Evolutionary conservation across 352 stramenopile species (phyloP).

Genomic region (Peronospora tabacina): DNA sequence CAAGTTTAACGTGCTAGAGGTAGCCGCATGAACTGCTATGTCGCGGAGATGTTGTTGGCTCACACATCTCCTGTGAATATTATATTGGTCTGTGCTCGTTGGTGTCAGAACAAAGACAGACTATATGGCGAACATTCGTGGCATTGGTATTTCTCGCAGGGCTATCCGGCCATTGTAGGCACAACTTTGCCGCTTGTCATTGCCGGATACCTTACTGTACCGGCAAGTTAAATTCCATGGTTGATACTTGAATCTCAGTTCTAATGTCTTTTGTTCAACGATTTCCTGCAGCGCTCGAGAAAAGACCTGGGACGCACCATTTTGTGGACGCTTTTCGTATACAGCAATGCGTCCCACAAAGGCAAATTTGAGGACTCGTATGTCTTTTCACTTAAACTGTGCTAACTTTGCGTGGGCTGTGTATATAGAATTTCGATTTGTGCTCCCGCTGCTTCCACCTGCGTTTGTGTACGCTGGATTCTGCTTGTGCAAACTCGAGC

Average conservation of each 20-base stretch:
- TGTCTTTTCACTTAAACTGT: not conserved
- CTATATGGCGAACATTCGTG: constrained; percentile 76
- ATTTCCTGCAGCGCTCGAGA: constrained; percentile 32
- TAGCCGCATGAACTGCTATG: constrained; percentile 10
- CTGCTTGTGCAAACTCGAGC: constrained; percentile 64
- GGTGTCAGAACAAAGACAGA: constrained; percentile 58
- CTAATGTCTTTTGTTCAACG: constrained; percentile 1
- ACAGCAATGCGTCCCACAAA: constrained; percentile 78
- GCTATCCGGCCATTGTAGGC: constrained; percentile 65
- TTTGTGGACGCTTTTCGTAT: constrained; percentile 65
- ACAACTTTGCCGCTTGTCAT: constrained; percentile 40
- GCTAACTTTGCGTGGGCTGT: constrained; percentile 1
- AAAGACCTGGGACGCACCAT: constrained; percentile 61
- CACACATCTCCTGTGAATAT: not conserved
- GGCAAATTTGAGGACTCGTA: constrained; percentile 23
- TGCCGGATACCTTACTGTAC: constrained; percentile 51
- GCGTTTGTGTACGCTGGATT: constrained; percentile 72
- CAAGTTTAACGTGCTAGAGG: constrained; percentile 82
- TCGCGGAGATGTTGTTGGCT: not conserved
- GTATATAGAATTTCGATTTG: constrained; percentile 70
- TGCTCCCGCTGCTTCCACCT: constrained; percentile 68
- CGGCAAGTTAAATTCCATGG: constrained; percentile 22
- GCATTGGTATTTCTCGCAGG: constrained; percentile 81
- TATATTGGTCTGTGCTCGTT: not conserved
- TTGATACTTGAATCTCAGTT: not conserved